These are phyloP conservation scores for Spizellomyces punctatus DNA, from an alignment of 192 early-diverging fungal species.

Conservation along the genomic window DNA sequence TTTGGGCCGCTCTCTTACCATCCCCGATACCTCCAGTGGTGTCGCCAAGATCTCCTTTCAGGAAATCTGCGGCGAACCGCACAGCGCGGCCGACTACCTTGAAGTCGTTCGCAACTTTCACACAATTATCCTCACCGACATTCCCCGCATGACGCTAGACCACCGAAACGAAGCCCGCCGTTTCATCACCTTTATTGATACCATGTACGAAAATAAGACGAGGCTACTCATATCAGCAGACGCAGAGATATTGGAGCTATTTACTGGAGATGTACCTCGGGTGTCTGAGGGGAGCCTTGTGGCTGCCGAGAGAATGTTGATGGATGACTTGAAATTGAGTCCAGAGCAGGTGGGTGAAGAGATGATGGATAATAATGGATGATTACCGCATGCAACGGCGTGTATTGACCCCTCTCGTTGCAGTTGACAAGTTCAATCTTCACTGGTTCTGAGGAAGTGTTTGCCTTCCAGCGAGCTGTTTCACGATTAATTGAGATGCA, in stretches of 20 bases:
- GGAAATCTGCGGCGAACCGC: constrained; percentile 71
- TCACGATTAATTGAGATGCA: constrained; percentile 94
- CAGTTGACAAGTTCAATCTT: constrained; percentile 65
- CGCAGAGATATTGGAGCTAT: constrained; percentile 69
- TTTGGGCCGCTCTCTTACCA: constrained; percentile 70
- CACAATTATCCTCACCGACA: constrained; percentile 72
- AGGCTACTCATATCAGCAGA: constrained; percentile 68
- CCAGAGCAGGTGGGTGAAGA: constrained; percentile 38
- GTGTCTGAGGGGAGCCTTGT: constrained; percentile 31
- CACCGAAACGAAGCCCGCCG: constrained; percentile 87
- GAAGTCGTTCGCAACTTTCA: constrained; percentile 75
- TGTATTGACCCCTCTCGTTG: neutral
- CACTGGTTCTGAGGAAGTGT: constrained; percentile 89
- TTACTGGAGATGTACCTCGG: constrained; percentile 64
- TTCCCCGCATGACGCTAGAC: constrained; percentile 58
- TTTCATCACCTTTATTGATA: constrained; percentile 93
- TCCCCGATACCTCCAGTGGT: constrained; percentile 61
- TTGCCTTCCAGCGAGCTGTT: constrained; percentile 93
- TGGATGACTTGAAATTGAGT: constrained; percentile 58
- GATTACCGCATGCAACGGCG: neutral
- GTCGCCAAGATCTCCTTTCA: constrained; percentile 77
- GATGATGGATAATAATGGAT: neutral
- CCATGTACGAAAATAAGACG: constrained; percentile 84
- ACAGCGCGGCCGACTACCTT: constrained; percentile 86
- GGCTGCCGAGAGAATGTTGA: constrained; percentile 58